phyloP scores from a whole-genome alignment of 345 rosid species.

The Isatis tinctoria region DNA sequence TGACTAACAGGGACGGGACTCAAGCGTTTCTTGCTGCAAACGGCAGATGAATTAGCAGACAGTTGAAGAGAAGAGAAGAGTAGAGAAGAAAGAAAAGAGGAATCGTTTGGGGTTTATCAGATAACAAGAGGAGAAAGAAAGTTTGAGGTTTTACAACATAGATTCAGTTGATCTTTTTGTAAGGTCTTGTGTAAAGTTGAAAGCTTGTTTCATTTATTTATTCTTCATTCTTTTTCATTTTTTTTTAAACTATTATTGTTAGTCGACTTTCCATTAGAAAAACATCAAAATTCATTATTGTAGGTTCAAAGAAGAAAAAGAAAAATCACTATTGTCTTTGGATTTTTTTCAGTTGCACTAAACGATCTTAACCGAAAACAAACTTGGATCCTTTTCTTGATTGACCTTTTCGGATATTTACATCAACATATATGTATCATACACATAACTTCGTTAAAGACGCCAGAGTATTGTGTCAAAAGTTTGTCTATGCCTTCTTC shows the following conservation, averaged over 20 bases:
- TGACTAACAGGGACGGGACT: constrained; percentile 21
- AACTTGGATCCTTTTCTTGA: too few species aligned
- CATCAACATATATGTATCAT: too few species aligned
- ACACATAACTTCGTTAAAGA: too few species aligned
- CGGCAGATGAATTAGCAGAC: constrained; percentile 21
- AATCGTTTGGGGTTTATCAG: not conserved
- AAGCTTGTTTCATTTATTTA: constrained; percentile 8
- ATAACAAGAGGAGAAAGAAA: not conserved
- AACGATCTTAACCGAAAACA: too few species aligned
- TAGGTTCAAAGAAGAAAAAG: not conserved
- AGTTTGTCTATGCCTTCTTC: too few species aligned
- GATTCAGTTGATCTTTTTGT: not conserved
- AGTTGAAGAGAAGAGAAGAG: not conserved
- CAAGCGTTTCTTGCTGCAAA: constrained; percentile 19
- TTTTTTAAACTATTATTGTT: not conserved
- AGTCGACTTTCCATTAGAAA: not conserved
- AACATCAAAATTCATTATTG: not conserved
- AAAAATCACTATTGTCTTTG: not conserved
- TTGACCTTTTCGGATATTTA: too few species aligned
- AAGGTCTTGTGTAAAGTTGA: constrained; percentile 20
- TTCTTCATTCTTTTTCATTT: not conserved
- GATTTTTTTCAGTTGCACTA: too few species aligned
- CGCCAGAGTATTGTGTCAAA: too few species aligned
- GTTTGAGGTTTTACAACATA: constrained; percentile 1
- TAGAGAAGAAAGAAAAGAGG: constrained; percentile 5